Conservation (phyloP, 2,329 filamentous ascomycete genomes). For the Apiospora malaysiana region DNA sequence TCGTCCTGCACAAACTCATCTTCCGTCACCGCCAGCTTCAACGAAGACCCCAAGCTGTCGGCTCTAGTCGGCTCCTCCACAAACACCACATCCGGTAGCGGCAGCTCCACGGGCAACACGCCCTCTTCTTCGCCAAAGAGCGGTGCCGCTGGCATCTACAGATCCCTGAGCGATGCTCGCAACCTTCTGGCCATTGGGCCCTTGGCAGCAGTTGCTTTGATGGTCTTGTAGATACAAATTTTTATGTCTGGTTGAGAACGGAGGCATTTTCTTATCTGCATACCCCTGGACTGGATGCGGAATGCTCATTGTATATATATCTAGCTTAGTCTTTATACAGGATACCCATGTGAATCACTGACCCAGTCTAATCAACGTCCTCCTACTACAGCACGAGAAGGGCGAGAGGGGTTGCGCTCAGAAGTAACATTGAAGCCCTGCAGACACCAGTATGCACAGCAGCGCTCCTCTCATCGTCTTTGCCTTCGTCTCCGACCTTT, state of each 20-base stretch:
- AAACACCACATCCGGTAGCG: background rate
- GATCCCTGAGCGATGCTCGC: background rate
- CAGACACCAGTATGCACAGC: background rate
- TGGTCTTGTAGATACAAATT: background rate
- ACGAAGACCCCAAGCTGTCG: constrained; percentile 3
- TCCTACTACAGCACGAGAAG: background rate
- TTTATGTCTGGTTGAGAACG: background rate
- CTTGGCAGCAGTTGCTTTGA: background rate
- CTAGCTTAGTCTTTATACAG: background rate
- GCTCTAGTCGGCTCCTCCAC: background rate
- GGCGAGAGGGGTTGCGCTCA: background rate
- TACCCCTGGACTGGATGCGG: background rate
- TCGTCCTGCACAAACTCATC: constrained; percentile 44
- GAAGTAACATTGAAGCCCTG: background rate
- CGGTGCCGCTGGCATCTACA: background rate
- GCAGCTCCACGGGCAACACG: background rate
- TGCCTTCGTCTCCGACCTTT: background rate
- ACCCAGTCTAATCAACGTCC: background rate
- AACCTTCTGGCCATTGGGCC: background rate
- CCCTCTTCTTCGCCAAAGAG: background rate
- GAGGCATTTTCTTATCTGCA: background rate
- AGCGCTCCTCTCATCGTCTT: background rate
- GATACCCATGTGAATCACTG: background rate
- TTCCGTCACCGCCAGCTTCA: background rate
- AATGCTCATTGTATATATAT: background rate